Evolutionary conservation across 2,329 filamentous ascomycete species (phyloP), one percentile per base, ranked within the genome.

Genomic region (Fusarium keratoplasticum): DNA sequence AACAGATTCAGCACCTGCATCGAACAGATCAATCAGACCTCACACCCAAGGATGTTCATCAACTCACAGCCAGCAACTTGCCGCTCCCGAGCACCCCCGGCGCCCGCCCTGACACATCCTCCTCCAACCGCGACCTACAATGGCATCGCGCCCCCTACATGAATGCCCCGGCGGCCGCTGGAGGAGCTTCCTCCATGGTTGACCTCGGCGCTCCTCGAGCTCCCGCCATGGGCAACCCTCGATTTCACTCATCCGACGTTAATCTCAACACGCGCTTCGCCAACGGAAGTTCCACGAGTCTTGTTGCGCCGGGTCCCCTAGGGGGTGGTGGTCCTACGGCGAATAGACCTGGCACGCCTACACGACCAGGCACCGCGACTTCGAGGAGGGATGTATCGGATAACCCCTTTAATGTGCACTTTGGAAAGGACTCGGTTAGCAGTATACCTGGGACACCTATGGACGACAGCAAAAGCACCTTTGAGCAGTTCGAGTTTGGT

Each of bases 351-450:
- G 64, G 67, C 8, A 81, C 80, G 5, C 71, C 79, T 20, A 79
- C 77, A 25, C 66, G 82, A 66, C 84, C 82, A 14, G 82, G 78
- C 16, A 85, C 81, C 16, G 79, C 80, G 6, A 78, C 69, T 5
- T 80, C 81, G 6, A 81, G 77, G 27, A 82, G 80, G 52, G 81
- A 83, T 6, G 86, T 85, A 16, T 47, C 42, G 82, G 81, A 86
- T 8, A 87, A 86, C 68, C 85, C 87, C 0, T 81, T 88, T n/a
- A 85, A 88, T 14, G 82, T 86, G 35, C 84, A 87, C 66, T 86
- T 86, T 68, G 74, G 77, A n/a, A 72, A 83, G 75, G 67, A 79
- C 75, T 60, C 75, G 55, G 54, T 75, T 60, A 69, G 77, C 18
- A 78, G 74, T 9, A 77, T 72, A 14, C 78, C 80, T 10, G 72